Base-by-base conservation (phyloP, 768 basidiomycete species). In the Boletellus sp. region DNA sequence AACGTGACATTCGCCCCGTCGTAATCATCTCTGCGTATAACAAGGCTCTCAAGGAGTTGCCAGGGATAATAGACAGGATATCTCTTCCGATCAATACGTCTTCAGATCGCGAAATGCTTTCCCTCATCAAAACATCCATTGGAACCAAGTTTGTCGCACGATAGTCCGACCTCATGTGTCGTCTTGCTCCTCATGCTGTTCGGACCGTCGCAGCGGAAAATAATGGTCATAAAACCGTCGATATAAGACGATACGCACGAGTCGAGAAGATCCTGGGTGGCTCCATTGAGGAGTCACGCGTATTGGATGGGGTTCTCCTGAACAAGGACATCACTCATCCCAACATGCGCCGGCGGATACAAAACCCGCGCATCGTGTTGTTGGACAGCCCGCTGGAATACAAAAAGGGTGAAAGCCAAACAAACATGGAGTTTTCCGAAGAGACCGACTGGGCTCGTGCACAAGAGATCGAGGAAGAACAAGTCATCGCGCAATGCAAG, bases 261-360 rank as follows among this genome's bases (percentile, higher is more conserved):
- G 92, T 98, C 9, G 96, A 99, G 71, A 99, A 98, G 73, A 78
- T 99, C 10, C 93, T 96, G 1, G 96, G 96, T 9, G 95, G 95
- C 11, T 94, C 95, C 71, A 97, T 99, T 60, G 96, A 99, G 72
- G 80, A 94, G 52, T 90, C 87, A 51, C 72, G 74, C 52, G 95
- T 98, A 4, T 69, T 98, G 48, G 81, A 77, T 46, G 95, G 96
- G 40, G 87, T 99, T 47, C 93, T 99, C 87, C 70, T 98, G 60
- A 99, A 98, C 81, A 98, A 99, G 77, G 96, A 98, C 66, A 89
- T 99, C 60, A 96, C 93, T 0, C 96, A 98, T 70, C 94, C 96
- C 10, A 85, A 90, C 58, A 99, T 98, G 96, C 76, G 95, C 47
- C 70, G 96, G 49, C 76, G 92, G 57, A 98, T 98, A 67, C 80